Percentiles rank a stretch among this genome's conserved stretches.
These are phyloP conservation scores for Phytophthora agathidicida DNA, from an alignment of 352 stramenopile genomes.

Conservation along the genomic window DNA sequence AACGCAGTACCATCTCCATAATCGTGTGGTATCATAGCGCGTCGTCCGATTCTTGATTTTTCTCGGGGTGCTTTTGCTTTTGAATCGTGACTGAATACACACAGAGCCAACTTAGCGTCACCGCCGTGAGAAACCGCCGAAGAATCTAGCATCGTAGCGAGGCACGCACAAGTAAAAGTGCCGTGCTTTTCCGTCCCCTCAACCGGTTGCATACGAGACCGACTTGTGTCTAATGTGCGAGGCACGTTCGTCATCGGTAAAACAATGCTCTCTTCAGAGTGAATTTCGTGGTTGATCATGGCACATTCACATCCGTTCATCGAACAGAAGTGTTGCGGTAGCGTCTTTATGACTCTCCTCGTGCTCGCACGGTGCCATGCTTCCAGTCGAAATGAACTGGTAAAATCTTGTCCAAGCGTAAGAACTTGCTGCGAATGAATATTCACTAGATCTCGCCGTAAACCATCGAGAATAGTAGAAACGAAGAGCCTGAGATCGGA, in stretches of 20 bases:
- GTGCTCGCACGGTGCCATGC: conserved; percentile 56
- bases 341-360: conserved; percentile 32
- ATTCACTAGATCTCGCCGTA: conserved; percentile 54
- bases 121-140: conserved; percentile 1
- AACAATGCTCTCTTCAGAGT: conserved; percentile 47
- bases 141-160: conserved; percentile 71
- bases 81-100: conserved; percentile 61
- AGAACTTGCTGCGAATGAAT: conserved; percentile 78
- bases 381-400: conserved; percentile 48
- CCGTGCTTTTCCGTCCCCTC: conserved; percentile 65
- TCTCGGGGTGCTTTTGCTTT: conserved; percentile 13
- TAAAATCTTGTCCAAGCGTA: conserved; percentile 70
- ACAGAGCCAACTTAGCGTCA: conserved; percentile 53
- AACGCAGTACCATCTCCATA: conserved; percentile 8
- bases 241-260: conserved; percentile 83
- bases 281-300: conserved; percentile 47
- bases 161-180: conserved; percentile 52
- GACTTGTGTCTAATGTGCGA: conserved; percentile 60
- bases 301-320: conserved; percentile 44
- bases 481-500: conserved; percentile 47
- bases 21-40: conserved; percentile 13
- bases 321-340: conserved; percentile 60
- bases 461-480: conserved; percentile 39
- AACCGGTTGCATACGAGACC: conserved; percentile 41
- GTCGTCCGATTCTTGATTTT: background rate